Evolutionary conservation across 2,329 filamentous ascomycete species (phyloP), one percentile per base, ranked within the genome.

Genomic region (Fusarium nurragi): DNA sequence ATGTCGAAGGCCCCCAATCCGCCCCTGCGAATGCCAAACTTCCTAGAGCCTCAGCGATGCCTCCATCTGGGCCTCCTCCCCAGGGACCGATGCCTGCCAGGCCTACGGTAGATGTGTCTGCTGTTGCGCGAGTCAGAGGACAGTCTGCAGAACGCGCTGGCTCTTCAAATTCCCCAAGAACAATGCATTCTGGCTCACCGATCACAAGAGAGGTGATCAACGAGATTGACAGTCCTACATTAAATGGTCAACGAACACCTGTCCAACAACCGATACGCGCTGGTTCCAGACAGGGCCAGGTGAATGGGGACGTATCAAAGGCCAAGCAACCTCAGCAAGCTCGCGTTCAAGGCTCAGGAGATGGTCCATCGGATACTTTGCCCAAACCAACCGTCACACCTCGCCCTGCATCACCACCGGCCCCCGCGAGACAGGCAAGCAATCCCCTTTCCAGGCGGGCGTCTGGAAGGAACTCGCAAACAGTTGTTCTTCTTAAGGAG

Each of bases 401-500:
- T 34, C 81, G 86, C 8, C 81, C 85, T 16, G 76, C 83, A 6
- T 89, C 87, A 10, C 86, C 87, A 4, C 86, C 86, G 4, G 84
- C 86, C 3, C 85, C 86, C 2, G 79, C 79, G 6, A 79, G 87
- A 53, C 83, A 88, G 74, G 72, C 79, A 32, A 84, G 86, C 77
- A 84, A 88, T 77, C 79, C 88, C 64, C 69, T 91, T 69, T 77
- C 81, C 69, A 77, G 90, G 72, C 78, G 88, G 75, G 80, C 89
- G 60, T 84, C 90, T 58, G 79, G 85, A 65, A 76, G 85, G 75
- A 85, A 88, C 72, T 83, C 86, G 9, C 88, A 90, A 67, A 90
- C 90, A 2, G 90, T 92, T 64, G 88, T 91, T 1, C 77, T 97
- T 13, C 83, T 92, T 14, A 94, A 95, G 74, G 95, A 99, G 74